Evolutionary conservation across 306 rosid genomes (phyloP), one percentile per base, ranked within the genome.

Genomic region (Pyrus betulifolia): DNA sequence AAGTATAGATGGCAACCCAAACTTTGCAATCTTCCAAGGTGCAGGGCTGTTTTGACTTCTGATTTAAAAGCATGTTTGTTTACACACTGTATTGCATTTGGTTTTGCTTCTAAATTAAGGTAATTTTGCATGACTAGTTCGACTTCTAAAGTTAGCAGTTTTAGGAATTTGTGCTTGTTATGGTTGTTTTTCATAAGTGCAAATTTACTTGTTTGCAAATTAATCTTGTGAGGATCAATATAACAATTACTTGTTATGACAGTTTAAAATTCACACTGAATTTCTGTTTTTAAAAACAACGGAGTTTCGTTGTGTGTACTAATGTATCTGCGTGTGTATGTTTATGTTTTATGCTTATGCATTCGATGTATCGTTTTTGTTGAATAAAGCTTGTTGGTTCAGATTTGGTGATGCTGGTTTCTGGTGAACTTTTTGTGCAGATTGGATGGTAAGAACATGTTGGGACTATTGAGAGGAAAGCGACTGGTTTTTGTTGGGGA

Each of bases 1-100:
- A 78, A 70, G 76, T 78, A 58, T 61, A 78, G 76, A 69, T 78
- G 81, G 76, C 76, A 59, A 22, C 81, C 81, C 11, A 78, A 70
- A 21, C 30, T 28, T n/a, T 78, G 81, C 81, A 78, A 60, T 22
- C 22, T 69, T 23, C 76, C 81, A 30, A 78, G 81, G 81, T 78
- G 3, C 45, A 2, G 13, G 33, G 25, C 7, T 33, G 27, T 15
- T 67, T 67, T 54, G 0, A 19, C 60, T 21, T 67, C 14, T 51
- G 13, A 27, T 13, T 42, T 15, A 25, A 21, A 18, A 11, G 22
- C 52, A 33, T 22, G 23, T 23, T 58, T 40, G 21, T 17, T 61
- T 22, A 1, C 17, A 1, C 45, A 9, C 12, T 33, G 21, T 4
- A 55, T 54, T 71, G 55, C 35, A 42, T 60, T 60, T 49, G 35